Evolutionary conservation across 441 rosid genomes (phyloP).

Genomic region (Adansonia rubrostipa): DNA sequence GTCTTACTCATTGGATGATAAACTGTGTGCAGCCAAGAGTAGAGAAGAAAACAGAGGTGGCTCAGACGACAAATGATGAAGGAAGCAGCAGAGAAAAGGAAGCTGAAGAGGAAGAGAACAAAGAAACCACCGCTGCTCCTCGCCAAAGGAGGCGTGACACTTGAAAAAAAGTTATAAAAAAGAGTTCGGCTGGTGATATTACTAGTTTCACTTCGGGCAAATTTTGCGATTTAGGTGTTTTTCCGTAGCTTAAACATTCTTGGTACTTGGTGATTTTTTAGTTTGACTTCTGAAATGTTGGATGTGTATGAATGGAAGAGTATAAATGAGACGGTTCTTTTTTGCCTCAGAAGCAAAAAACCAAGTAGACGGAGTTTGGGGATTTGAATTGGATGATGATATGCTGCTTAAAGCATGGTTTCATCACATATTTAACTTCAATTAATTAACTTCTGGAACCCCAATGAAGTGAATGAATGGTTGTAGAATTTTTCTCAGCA

Average conservation of each 20-base stretch:
- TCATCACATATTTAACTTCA: not conserved
- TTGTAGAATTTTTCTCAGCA: not conserved
- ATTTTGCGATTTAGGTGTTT: constrained; percentile 35
- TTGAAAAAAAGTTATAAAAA: constrained; percentile 26
- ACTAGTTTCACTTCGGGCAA: constrained; percentile 40
- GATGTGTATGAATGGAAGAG: constrained; percentile 22
- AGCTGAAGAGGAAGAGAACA: constrained; percentile 49
- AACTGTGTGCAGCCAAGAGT: constrained; percentile 43
- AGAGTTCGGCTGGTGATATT: not conserved
- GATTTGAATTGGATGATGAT: not conserved
- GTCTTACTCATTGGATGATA: not conserved
- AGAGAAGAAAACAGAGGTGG: constrained; percentile 51
- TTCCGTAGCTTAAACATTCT: constrained; percentile 39
- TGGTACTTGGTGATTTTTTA: constrained; percentile 19
- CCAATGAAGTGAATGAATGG: not conserved
- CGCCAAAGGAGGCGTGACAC: constrained; percentile 77
- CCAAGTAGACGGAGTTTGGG: not conserved
- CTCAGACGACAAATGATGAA: constrained; percentile 49
- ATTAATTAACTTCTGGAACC: not conserved
- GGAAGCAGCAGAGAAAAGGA: constrained; percentile 48
- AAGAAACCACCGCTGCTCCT: constrained; percentile 51
- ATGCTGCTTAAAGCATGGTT: not conserved
- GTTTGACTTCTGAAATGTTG: constrained; percentile 25
- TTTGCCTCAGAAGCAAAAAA: not conserved
- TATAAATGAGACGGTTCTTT: constrained; percentile 44